Percentiles rank a stretch among this genome's conserved stretches.
Conservation (phyloP, 1,284 basidiomycete species). For the Earliella scabrosa region DNA sequence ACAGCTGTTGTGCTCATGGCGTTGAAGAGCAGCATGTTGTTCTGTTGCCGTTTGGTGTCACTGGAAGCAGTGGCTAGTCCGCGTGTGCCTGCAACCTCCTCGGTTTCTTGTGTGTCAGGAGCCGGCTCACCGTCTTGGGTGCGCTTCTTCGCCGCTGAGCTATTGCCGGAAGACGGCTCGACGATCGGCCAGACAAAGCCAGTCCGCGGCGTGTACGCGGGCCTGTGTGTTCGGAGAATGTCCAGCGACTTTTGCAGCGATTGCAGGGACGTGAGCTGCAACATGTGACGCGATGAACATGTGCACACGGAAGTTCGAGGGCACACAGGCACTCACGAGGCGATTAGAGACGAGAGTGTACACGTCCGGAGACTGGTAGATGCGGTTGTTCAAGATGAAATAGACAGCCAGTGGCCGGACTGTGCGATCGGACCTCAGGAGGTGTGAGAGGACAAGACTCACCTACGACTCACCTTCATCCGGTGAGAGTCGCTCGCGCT, state of each 20-base stretch:
- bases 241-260: constrained; percentile 77
- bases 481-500: constrained; percentile 78
- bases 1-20: constrained; percentile 78
- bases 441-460: constrained; percentile 14
- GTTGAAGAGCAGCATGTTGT: constrained; percentile 66
- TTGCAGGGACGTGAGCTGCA: constrained; percentile 71
- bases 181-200: constrained; percentile 82
- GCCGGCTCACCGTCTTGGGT: constrained; percentile 33
- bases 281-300: background rate
- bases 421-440: constrained; percentile 32
- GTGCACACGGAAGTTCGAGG: background rate
- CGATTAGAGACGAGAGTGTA: constrained; percentile 84
- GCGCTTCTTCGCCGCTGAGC: constrained; percentile 48
- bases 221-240: constrained; percentile 67
- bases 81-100: constrained; percentile 23
- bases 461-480: constrained; percentile 65
- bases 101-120: constrained; percentile 29
- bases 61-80: constrained; percentile 7
- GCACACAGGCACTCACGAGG: constrained; percentile 52
- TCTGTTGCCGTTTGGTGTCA: constrained; percentile 53
- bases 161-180: constrained; percentile 53
- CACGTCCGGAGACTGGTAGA: constrained; percentile 85
- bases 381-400: constrained; percentile 84
- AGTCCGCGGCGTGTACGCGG: constrained; percentile 78
- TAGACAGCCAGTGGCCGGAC: constrained; percentile 79